Conservation (phyloP, 2,329 filamentous ascomycete species). For the Venturia oleaginea region DNA sequence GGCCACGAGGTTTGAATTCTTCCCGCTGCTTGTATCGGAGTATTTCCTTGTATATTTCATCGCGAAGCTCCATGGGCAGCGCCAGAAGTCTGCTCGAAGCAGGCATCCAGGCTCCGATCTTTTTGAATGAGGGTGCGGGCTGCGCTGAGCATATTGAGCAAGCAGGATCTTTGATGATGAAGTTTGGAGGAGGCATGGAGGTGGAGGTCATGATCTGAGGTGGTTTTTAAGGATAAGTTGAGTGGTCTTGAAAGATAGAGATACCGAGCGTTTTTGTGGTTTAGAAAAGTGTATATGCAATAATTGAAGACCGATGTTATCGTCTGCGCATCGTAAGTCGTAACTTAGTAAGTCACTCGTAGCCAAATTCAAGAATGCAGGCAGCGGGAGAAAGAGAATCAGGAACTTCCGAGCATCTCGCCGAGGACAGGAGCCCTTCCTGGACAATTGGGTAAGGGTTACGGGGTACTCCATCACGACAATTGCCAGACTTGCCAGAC, state of each 20-base stretch:
- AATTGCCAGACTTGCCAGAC: neutral
- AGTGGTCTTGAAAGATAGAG: neutral
- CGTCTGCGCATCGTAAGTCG: too few species aligned
- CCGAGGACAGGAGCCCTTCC: neutral
- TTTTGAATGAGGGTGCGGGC: neutral
- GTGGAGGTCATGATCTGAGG: neutral
- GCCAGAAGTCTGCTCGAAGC: neutral
- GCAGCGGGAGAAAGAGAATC: neutral
- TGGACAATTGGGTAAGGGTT: too few species aligned
- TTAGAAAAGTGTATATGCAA: neutral
- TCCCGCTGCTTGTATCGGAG: neutral
- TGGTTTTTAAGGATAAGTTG: neutral
- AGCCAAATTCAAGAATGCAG: too few species aligned
- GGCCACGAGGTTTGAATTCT: neutral
- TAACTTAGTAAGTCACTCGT: too few species aligned
- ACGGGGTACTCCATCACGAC: too few species aligned
- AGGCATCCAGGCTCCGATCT: neutral
- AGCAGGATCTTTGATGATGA: neutral
- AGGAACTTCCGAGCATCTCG: neutral
- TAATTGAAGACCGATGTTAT: too few species aligned
- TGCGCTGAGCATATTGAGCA: neutral
- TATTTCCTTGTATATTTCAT: neutral
- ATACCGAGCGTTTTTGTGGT: neutral
- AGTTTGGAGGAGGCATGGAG: neutral
- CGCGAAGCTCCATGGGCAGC: neutral